phyloP scores from a whole-genome alignment of 2,329 filamentous ascomycete genomes.

The Fusarium palustre region DNA sequence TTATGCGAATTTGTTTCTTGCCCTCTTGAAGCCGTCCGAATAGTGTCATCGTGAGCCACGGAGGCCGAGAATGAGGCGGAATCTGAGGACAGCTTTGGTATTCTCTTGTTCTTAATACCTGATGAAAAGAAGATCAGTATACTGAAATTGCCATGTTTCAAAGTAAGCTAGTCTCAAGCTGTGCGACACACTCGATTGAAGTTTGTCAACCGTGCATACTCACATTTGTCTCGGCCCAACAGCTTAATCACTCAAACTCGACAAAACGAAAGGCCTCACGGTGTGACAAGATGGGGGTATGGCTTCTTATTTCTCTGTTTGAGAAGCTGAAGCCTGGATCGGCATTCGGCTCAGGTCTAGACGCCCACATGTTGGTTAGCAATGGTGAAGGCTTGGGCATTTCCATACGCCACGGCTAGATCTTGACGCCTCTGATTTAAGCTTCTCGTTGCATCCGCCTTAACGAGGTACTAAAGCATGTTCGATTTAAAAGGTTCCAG shows the following conservation, averaged over 20 bases:
- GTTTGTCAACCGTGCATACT: background rate
- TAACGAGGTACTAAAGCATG: background rate
- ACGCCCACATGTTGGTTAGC: background rate
- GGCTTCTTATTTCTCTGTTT: background rate
- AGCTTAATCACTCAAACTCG: background rate
- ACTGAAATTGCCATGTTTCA: background rate
- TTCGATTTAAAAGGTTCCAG: background rate
- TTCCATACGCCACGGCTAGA: too few species aligned
- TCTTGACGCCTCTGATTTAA: background rate
- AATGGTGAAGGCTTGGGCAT: background rate
- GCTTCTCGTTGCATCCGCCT: background rate
- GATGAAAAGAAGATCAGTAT: background rate
- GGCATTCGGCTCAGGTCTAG: background rate
- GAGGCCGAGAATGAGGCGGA: background rate
- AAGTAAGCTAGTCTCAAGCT: background rate
- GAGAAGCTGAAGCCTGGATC: background rate
- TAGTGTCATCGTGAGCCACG: background rate
- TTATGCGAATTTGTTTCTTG: conserved; percentile 1
- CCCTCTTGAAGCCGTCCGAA: conserved; percentile 10
- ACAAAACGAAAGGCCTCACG: background rate
- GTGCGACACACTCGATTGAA: background rate
- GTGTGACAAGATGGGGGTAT: background rate
- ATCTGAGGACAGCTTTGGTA: background rate
- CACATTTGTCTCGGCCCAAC: too few species aligned
- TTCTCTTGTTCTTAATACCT: conserved; percentile 1